phyloP scores from a whole-genome alignment of 305 asterid species.

The Striga hermonthica region DNA sequence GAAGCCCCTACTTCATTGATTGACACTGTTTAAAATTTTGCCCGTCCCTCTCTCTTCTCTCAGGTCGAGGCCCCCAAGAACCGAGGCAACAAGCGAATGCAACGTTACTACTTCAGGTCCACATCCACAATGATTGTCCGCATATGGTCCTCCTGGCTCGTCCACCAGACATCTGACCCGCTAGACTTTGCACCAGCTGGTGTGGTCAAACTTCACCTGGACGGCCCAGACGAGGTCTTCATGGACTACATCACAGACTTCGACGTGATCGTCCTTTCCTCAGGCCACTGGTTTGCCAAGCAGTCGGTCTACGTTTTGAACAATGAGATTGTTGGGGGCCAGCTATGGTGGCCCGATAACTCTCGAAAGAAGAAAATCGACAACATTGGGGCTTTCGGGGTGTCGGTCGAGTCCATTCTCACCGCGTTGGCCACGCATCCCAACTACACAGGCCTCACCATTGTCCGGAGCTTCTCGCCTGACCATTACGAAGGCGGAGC shows the following conservation, averaged over 20 bases:
- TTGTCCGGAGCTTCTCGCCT: conserved; percentile 77
- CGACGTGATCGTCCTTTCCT: conserved; percentile 80
- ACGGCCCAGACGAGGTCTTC: conserved; percentile 75
- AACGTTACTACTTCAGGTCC: conserved; percentile 76
- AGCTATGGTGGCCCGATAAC: conserved; percentile 82
- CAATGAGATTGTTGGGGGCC: conserved; percentile 87
- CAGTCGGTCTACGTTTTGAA: conserved; percentile 74
- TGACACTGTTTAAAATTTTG: background rate
- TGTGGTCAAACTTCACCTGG: conserved; percentile 79
- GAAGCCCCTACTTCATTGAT: no score
- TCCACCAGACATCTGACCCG: conserved; percentile 63
- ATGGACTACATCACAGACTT: conserved; percentile 59
- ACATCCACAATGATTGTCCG: conserved; percentile 80
- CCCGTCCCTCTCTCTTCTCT: conserved; percentile 18
- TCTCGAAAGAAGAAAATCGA: conserved; percentile 48
- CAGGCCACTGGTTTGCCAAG: conserved; percentile 99
- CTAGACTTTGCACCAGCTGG: conserved; percentile 70
- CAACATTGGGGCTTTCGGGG: conserved; percentile 72
- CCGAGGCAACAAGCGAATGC: conserved; percentile 74
- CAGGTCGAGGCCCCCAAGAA: conserved; percentile 87
- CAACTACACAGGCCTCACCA: conserved; percentile 75
- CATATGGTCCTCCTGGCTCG: conserved; percentile 98
- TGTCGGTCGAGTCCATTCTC: conserved; percentile 75
- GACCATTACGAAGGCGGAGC: conserved; percentile 93
- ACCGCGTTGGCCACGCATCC: conserved; percentile 68